Percentiles rank a stretch among this genome's conserved stretches.
phyloP scores from a whole-genome alignment of 2,329 filamentous ascomycete species.

The Fusarium nisikadoi region DNA sequence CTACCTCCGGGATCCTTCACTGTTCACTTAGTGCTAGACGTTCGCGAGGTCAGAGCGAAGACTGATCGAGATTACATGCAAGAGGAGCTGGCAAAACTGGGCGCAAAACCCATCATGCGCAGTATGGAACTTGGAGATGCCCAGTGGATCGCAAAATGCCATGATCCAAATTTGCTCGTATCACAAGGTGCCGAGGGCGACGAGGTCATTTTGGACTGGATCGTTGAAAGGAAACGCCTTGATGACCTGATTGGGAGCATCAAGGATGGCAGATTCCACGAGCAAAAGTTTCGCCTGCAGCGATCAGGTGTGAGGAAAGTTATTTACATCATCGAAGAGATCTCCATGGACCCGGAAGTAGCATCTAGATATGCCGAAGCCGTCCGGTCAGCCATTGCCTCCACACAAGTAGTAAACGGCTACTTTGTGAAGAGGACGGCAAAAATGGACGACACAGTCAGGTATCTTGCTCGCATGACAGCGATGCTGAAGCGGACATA shows the following conservation, averaged over 20 bases:
- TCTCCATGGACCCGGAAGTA: constrained; percentile 66
- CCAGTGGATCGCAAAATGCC: constrained; percentile 81
- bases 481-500: constrained; percentile 73
- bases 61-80: constrained; percentile 82
- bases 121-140: constrained; percentile 78
- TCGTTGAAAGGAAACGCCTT: constrained; percentile 82
- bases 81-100: constrained; percentile 74
- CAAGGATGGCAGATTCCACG: constrained; percentile 83
- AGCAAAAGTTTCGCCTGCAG: constrained; percentile 83
- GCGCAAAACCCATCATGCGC: constrained; percentile 73
- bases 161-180: constrained; percentile 66
- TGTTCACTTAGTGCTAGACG: constrained; percentile 78
- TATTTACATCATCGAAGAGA: constrained; percentile 82
- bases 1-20: constrained; percentile 75
- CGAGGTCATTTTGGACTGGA: constrained; percentile 81
- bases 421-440: constrained; percentile 82
- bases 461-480: constrained; percentile 79
- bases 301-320: constrained; percentile 80
- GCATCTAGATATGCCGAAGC: constrained; percentile 71
- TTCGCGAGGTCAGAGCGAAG: constrained; percentile 77
- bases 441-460: constrained; percentile 81
- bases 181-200: constrained; percentile 69
- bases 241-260: constrained; percentile 85
- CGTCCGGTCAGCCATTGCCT: constrained; percentile 78
- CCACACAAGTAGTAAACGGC: constrained; percentile 80